These are phyloP conservation scores for Colletotrichum navitas DNA, from an alignment of 2,329 filamentous ascomycete genomes.

Conservation along the genomic window DNA sequence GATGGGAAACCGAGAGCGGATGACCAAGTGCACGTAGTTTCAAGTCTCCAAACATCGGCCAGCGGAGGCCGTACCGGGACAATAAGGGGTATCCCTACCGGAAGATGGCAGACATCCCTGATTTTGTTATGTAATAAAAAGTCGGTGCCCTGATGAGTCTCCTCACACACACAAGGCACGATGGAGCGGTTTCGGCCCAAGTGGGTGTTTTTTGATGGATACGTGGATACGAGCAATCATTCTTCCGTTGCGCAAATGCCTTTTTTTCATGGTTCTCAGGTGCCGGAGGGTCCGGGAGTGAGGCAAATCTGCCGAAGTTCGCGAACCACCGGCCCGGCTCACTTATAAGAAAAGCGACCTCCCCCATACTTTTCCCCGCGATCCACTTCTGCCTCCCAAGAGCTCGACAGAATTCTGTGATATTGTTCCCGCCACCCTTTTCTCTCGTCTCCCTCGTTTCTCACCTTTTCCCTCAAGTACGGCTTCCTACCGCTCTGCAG, in stretches of 20 bases:
- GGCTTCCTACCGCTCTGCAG: slow-evolving; percentile 14
- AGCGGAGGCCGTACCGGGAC: slow-evolving; percentile 22
- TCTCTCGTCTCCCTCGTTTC: background rate
- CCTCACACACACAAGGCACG: slow-evolving; percentile 7
- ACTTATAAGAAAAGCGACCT: slow-evolving; percentile 35
- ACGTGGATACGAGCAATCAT: slow-evolving; percentile 38
- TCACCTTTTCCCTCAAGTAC: background rate
- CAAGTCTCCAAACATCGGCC: slow-evolving; percentile 10
- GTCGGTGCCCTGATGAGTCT: slow-evolving; percentile 12
- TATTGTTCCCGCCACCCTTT: background rate
- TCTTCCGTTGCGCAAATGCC: slow-evolving; percentile 1
- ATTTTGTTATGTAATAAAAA: slow-evolving; percentile 39
- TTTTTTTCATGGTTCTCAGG: background rate
- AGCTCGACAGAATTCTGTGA: slow-evolving; percentile 9
- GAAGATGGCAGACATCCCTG: slow-evolving; percentile 26
- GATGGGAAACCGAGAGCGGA: background rate
- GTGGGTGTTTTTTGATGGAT: slow-evolving; percentile 34
- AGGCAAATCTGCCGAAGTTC: slow-evolving; percentile 18
- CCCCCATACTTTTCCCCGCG: slow-evolving; percentile 37
- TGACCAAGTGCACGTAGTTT: slow-evolving; percentile 20
- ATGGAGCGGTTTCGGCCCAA: slow-evolving; percentile 39
- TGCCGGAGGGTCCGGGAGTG: slow-evolving; percentile 28
- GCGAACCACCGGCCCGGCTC: slow-evolving; percentile 36
- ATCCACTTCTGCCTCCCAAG: slow-evolving; percentile 36
- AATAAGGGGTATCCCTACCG: slow-evolving; percentile 30